Base-by-base conservation (phyloP, 2,329 filamentous ascomycete genomes). In the Byssochlamys sp. region DNA sequence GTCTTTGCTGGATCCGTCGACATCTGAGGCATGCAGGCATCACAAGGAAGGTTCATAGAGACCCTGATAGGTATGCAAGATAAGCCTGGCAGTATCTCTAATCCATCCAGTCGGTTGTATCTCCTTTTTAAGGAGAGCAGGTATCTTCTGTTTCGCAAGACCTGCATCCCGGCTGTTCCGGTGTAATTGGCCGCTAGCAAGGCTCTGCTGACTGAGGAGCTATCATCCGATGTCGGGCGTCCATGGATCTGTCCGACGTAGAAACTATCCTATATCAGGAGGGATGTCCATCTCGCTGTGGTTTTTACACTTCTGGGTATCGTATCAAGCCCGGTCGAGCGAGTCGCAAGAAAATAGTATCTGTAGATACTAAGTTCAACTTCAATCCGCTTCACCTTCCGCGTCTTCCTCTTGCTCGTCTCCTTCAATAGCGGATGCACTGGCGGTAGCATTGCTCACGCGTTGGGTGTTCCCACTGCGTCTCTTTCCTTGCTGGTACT, bases 401-500 rank as follows among this genome's bases (percentile, higher is more conserved):
- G 39, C 39, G 39, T 45, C 9, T 4, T 51, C 49, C 25, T 51
- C 49, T 24, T 26, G n/a, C 5, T 51, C 25, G 5, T 51, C 24
- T 51, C 24, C 24, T 51, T 51, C 49, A 14, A 28, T 1, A 51
- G 4, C 14, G 11, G 25, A 24, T 10, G 24, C 49, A n/a, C 49
- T 51, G 6, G 49, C 25, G 14, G 10, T 9, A 4, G 27, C 49
- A 7, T 14, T 24, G 12, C 49, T 26, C 10, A 27, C 24, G 11
- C 25, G 49, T 28, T 28, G 45, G 12, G 60, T 59, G 50, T 65
- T 64, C 10, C 59, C 61, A 31, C 62, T 69, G 53, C 64, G 63
- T 58, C 67, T 63, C 55, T 62, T 65, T 3, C 65, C 64, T 56
- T 62, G 65, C 55, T 61, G 59, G 55, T 67, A 65, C 53, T 63